Base-by-base conservation (phyloP, 2,329 filamentous ascomycete genomes). In the Penicillium sp. region DNA sequence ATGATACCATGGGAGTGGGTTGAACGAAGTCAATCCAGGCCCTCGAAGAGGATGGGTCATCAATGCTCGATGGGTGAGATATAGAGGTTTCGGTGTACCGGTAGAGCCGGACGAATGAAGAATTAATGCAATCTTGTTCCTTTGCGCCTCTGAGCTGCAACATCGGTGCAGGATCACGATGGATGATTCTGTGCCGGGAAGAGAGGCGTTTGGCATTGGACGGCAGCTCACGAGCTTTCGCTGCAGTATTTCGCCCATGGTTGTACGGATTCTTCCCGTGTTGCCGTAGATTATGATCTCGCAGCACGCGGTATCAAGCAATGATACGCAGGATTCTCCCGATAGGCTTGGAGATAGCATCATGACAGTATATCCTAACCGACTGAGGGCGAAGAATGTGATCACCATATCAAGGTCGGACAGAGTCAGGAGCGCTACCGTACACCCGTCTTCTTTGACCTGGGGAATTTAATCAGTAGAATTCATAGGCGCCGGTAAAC, bases 71-170 rank as follows among this genome's bases (percentile, higher is more conserved):
- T 79, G 75, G 2, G 73, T 75, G 30, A 77, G 67, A 13, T 71
- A 65, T 2, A 79, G 62, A 3, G 76, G 75, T 51, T 79, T 79
- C 0, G 76, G 76, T 4, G 73, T 68, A 0, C 76, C 76, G 0
- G 76, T 79, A 2, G 76, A 78, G 0, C 77, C 77, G 0, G 76
- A 79, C 0, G 77, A 79, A 54, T 79, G 77, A 36, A 74, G 67
- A 25, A 78, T 76, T 28, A 77, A 56, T 0, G 70, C 70, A 1
- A 68, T 56, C 43, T 69, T 69, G 25, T 45, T 60, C 16, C 35
- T 66, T 58, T 57, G 74, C 55, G 31, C 55, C 44, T 62, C 69
- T 22, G 54, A 53, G 55, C 58, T 63, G 6, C 55, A 57, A 27
- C 45, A 54, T 6, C 56, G 53, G 22, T 57, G 48, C 6, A 68